Conservation (phyloP, 495 filamentous ascomycete species). For the Podospora anserina region DNA sequence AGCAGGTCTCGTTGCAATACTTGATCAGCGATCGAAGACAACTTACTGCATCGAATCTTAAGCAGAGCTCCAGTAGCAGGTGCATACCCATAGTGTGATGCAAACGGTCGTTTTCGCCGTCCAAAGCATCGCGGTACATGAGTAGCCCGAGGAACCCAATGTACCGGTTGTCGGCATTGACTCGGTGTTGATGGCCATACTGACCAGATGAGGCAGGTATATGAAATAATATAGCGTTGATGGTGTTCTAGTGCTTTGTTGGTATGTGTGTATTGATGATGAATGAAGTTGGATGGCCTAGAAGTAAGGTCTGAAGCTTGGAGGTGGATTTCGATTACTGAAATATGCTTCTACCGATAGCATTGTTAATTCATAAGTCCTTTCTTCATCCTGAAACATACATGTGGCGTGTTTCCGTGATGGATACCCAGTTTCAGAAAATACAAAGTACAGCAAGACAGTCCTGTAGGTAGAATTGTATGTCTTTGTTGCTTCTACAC, state of each 20-base stretch:
- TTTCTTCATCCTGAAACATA: no score
- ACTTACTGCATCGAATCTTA: not conserved
- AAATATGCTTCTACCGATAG: no score
- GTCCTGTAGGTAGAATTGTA: no score
- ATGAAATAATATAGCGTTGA: not conserved
- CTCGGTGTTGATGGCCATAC: no score
- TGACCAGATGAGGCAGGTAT: not conserved
- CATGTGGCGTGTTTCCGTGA: not conserved
- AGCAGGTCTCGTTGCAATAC: not conserved
- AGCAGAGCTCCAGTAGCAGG: not conserved
- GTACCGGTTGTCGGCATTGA: not conserved
- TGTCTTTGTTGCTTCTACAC: not conserved
- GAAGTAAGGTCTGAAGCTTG: not conserved
- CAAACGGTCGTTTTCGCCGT: not conserved
- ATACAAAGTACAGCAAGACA: not conserved
- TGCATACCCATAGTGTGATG: conserved; percentile 1
- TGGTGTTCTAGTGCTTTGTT: not conserved
- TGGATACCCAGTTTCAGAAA: not conserved
- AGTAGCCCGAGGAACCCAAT: not conserved
- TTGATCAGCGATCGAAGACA: conserved; percentile 4
- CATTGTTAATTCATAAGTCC: no score
- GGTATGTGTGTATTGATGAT: not conserved
- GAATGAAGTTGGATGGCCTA: not conserved
- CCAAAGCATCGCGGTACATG: not conserved
- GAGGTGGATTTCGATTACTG: no score